Base-by-base conservation (phyloP, 2,329 filamentous ascomycete genomes). In the Paecilomyces variotii region DNA sequence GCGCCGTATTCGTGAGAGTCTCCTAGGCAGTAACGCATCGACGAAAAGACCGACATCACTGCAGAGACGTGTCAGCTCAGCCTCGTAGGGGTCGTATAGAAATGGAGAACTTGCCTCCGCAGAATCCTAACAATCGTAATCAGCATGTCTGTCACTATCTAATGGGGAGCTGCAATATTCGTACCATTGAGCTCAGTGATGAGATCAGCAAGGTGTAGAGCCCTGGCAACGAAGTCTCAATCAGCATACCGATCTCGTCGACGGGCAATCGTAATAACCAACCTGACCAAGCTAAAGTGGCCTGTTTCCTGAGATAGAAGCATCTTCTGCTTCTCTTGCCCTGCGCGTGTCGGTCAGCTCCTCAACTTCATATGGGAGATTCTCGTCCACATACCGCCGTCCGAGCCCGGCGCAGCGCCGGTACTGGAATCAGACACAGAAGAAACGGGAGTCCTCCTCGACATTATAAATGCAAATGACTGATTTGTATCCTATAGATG, bases 21-120 rank as follows among this genome's bases (percentile, higher is more conserved):
- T 62, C 87, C 87, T 62, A 96, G 83, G 75, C 89, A 94, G 82
- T 97, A 97, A 65, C 91, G 90, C 78, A 99, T 84, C 26, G 91
- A 96, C 53, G 91, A 92, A 78, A 97, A 92, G 71, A 99, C 85
- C 72, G 93, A 97, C 88, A 97, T 93, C 74, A 96, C 86, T 79
- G 64, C 54, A 53, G 50, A 50, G 26, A 58, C 49, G 25, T 25
- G 59, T 68, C 63, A 70, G 65, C 57, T 19, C 52, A 28, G 39
- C 52, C 19, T 12, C 50, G 19, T 14, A 45, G 35, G 51, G 53
- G 26, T 58, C 55, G 50, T 45, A 27, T 57, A 57, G 56, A 35
- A 28, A 53, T 54, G 35, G 54, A 45, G 30, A 56, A 67, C 75
- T 69, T 76, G 73, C 77, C 76, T 72, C 78, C 78, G 59, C 78